Evolutionary conservation across 2,329 filamentous ascomycete genomes (phyloP), one percentile per base, ranked within the genome.

Genomic region (Dothideomycetes sp.): DNA sequence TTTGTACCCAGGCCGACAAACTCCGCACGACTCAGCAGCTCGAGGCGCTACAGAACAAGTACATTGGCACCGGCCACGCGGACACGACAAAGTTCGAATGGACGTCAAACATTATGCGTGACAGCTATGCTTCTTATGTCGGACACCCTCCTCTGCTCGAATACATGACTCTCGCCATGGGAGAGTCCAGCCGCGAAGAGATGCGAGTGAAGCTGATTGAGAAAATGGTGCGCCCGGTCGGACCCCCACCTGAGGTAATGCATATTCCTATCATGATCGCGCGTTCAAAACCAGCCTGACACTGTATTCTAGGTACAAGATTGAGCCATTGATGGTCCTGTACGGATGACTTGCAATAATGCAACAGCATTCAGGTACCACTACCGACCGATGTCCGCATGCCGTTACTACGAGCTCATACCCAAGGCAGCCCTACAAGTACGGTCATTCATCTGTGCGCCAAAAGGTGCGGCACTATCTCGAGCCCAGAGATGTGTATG

Each of bases 71-170:
- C 3, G 91, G 91, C 17, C 88, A 95, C 62, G 85, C 89, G 32
- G 91, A 98, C 66, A 96, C 89, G 11, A 94, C 87, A 18, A 93
- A 86, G 62, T 91, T 91, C 79, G 91, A 98, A 66, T 98, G 88
- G 87, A 82, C 82, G 37, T 88, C 84, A 44, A 98, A 96, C 67
- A 89, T 96, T 57, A 77, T 87, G 58, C 87, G 91, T 59, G 91
- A 98, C 68, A 93, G 82, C 16, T 88, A 89, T 58, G 77, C 87
- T 15, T 87, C 80, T 47, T 88, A 94, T 53, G 75, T 91, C 48
- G 91, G 91, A 15, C 91, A 98, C 59, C 84, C 87, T 12, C 83
- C 87, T 5, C 71, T 95, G 45, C 71, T 96, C 12, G 78, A 84
- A 30, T 95, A 94, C 61, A 87, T 95, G 70, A 75, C 84, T 14